Conservation (phyloP, 2,329 filamentous ascomycete genomes). For the Lachnellula suecica region DNA sequence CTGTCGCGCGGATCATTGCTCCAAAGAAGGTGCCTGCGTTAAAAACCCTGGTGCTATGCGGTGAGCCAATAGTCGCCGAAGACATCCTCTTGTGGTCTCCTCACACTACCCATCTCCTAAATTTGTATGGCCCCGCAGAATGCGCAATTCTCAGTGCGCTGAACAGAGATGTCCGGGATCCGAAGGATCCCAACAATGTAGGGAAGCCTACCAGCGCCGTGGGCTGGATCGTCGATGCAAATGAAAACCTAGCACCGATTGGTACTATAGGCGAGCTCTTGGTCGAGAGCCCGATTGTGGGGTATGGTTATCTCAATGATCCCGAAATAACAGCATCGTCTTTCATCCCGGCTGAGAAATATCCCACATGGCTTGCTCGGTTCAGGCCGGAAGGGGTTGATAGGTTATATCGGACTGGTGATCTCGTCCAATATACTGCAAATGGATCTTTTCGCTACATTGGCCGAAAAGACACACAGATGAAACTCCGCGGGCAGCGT, state of each 20-base stretch:
- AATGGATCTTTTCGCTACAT: constrained; percentile 53
- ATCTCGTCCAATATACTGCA: constrained; percentile 51
- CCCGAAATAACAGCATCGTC: constrained; percentile 53
- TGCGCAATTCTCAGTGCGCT: too few relatives aligned
- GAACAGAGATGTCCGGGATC: too few relatives aligned
- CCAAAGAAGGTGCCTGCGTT: too few relatives aligned
- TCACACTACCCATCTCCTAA: too few relatives aligned
- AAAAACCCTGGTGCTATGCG: too few relatives aligned
- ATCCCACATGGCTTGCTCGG: constrained; percentile 54
- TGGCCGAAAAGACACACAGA: constrained; percentile 63
- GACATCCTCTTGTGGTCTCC: too few relatives aligned
- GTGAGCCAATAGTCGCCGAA: too few relatives aligned
- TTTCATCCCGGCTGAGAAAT: constrained; percentile 45
- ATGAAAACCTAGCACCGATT: constrained; percentile 11
- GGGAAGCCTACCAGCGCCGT: constrained; percentile 9
- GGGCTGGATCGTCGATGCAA: constrained; percentile 36
- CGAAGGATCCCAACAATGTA: too few relatives aligned
- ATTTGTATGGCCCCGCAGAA: too few relatives aligned
- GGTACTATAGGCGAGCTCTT: constrained; percentile 19
- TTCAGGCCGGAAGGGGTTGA: constrained; percentile 38
- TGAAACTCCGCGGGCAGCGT: constrained; percentile 64
- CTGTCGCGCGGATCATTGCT: too few relatives aligned
- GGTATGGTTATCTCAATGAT: constrained; percentile 58
- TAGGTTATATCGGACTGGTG: constrained; percentile 57
- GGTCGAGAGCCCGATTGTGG: constrained; percentile 51